A percentile compares a stretch with the other conserved stretches of the same genome.
phyloP scores from a whole-genome alignment of 495 filamentous ascomycete species.

The Barbatosphaeria neglecta region DNA sequence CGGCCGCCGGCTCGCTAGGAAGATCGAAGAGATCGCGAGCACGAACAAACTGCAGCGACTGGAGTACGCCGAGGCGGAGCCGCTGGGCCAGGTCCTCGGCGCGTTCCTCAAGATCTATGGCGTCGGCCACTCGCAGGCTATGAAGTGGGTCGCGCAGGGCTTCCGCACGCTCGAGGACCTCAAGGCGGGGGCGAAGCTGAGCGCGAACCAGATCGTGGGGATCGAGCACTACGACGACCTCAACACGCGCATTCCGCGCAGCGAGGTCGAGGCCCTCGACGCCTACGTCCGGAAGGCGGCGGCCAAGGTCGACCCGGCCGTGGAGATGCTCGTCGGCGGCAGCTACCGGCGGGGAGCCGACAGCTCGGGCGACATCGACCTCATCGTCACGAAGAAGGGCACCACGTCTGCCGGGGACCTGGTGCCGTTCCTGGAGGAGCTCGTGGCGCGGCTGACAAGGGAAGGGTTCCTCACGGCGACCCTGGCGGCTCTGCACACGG shows the following conservation, averaged over 20 bases:
- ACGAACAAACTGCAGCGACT: slow-evolving; percentile 67
- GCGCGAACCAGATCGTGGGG: slow-evolving; percentile 63
- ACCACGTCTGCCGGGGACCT: slow-evolving; percentile 49
- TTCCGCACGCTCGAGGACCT: slow-evolving; percentile 67
- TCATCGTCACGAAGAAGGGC: slow-evolving; percentile 66
- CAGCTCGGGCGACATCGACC: slow-evolving; percentile 71
- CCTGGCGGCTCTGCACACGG: slow-evolving; percentile 26
- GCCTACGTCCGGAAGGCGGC: slow-evolving; percentile 53
- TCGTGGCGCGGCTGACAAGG: slow-evolving; percentile 51
- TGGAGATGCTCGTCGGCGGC: slow-evolving; percentile 63
- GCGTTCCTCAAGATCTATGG: slow-evolving; percentile 71
- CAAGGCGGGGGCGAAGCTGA: slow-evolving; percentile 49
- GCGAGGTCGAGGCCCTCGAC: slow-evolving; percentile 63
- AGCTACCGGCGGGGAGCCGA: slow-evolving; percentile 75
- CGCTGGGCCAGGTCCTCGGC: slow-evolving; percentile 49
- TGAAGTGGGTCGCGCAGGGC: slow-evolving; percentile 68
- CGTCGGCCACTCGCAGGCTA: slow-evolving; percentile 59
- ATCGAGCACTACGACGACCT: slow-evolving; percentile 78
- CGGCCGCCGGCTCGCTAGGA: slow-evolving; percentile 64
- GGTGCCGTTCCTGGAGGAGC: slow-evolving; percentile 48
- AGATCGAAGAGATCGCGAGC: slow-evolving; percentile 80
- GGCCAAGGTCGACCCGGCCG: slow-evolving; percentile 42
- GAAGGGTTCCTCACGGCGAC: slow-evolving; percentile 46
- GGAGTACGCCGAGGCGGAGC: slow-evolving; percentile 53
- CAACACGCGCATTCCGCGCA: slow-evolving; percentile 66